Conservation (phyloP, 2,329 filamentous ascomycete genomes). For the Epichloe amarillans region DNA sequence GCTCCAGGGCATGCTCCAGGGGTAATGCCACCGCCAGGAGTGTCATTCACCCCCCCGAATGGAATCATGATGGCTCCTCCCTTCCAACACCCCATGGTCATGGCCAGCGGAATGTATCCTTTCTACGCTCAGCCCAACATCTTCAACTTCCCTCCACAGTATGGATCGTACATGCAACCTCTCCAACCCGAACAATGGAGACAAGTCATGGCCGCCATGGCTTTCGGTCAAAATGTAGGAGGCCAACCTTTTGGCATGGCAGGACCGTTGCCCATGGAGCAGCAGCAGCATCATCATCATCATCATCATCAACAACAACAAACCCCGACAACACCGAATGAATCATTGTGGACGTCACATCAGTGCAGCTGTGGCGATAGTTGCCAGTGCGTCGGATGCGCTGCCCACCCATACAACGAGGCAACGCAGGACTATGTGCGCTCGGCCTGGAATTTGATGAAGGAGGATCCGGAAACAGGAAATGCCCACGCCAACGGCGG, state of each 20-base stretch:
- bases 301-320: background rate
- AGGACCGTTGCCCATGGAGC: slow-evolving; percentile 11
- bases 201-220: slow-evolving; percentile 29
- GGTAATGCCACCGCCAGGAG: slow-evolving; percentile 9
- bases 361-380: slow-evolving; percentile 50
- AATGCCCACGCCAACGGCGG: slow-evolving; percentile 7
- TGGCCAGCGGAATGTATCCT: slow-evolving; percentile 26
- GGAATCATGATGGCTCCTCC: slow-evolving; percentile 20
- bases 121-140: slow-evolving; percentile 31
- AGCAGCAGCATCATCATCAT: background rate
- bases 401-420: slow-evolving; percentile 54
- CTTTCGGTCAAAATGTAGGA: slow-evolving; percentile 1
- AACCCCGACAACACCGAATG: slow-evolving; percentile 7
- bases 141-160: slow-evolving; percentile 40
- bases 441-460: slow-evolving; percentile 31
- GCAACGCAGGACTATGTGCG: slow-evolving; percentile 42
- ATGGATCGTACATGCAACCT: slow-evolving; percentile 41
- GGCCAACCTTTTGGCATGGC: slow-evolving; percentile 12
- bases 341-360: slow-evolving; percentile 21
- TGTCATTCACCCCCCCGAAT: slow-evolving; percentile 11
- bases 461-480: slow-evolving; percentile 18
- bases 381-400: slow-evolving; percentile 56
- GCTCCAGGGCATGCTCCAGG: slow-evolving; percentile 10
- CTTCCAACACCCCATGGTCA: slow-evolving; percentile 21
- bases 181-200: slow-evolving; percentile 41